These are phyloP conservation scores for Mycena albidolilacea DNA, from an alignment of 768 basidiomycete genomes.

Conservation along the genomic window DNA sequence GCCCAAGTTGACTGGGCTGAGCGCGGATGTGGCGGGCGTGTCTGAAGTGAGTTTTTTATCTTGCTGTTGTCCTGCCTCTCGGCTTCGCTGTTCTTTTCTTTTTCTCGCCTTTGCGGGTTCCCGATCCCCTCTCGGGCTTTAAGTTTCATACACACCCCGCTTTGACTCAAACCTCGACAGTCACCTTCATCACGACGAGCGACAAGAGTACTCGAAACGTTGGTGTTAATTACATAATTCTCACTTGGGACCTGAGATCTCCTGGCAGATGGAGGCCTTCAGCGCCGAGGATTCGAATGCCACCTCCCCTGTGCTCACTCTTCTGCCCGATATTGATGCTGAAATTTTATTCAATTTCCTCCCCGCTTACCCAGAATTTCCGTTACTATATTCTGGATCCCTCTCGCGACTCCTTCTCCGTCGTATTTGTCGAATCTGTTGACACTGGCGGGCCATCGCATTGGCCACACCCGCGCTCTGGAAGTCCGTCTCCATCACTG, in stretches of 20 bases:
- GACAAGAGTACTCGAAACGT: no score
- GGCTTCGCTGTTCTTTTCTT: no score
- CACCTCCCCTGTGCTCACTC: not conserved
- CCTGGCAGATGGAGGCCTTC: no score
- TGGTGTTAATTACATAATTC: no score
- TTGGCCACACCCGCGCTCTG: constrained; percentile 16
- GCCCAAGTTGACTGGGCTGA: constrained; percentile 50
- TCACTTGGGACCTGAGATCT: no score
- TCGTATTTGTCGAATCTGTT: not conserved
- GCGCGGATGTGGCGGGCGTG: constrained; percentile 45
- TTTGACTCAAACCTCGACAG: no score
- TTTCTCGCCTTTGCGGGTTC: no score
- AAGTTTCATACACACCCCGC: no score
- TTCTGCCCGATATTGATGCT: constrained; percentile 11
- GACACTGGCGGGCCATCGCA: constrained; percentile 19
- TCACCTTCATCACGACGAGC: no score
- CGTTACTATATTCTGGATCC: not conserved
- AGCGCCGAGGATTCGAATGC: not conserved
- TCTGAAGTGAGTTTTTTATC: constrained; percentile 45
- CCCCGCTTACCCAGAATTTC: constrained; percentile 12
- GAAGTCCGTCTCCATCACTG: not conserved
- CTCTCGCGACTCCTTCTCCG: constrained; percentile 6
- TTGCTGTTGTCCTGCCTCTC: no score
- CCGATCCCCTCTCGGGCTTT: no score
- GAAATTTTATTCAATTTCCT: constrained; percentile 8